A percentile compares a stretch with the other conserved stretches of the same genome.
These are phyloP conservation scores for Parasitella parasitica DNA, from an alignment of 371 early-diverging fungal genomes.

Conservation along the genomic window DNA sequence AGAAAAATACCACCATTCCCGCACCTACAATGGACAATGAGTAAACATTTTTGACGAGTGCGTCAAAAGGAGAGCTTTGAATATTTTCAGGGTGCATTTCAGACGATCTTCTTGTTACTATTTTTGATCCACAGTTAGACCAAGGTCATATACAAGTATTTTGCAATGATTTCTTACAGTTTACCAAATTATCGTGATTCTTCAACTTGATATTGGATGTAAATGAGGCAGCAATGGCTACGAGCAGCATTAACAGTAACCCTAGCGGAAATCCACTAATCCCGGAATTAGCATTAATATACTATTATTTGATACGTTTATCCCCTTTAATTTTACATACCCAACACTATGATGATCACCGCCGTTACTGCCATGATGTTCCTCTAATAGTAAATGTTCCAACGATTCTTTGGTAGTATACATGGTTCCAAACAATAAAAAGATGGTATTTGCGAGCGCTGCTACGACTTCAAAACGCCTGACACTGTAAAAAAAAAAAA, in stretches of 20 bases:
- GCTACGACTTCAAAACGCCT: conserved; percentile 51
- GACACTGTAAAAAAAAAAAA: conserved; percentile 40
- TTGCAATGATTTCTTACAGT: conserved; percentile 17
- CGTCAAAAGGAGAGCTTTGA: conserved; percentile 1
- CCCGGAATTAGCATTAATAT: neutral
- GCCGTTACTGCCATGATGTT: conserved; percentile 18
- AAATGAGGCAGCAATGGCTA: conserved; percentile 33
- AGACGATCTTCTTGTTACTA: neutral
- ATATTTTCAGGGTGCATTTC: neutral
- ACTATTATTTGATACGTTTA: neutral
- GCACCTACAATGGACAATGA: conserved; percentile 16
- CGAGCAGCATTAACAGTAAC: conserved; percentile 7
- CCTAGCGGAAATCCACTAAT: conserved; percentile 3
- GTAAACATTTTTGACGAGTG: conserved; percentile 21
- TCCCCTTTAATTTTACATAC: neutral
- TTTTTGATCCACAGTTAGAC: neutral
- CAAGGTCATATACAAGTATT: too few species aligned
- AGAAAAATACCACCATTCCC: conserved; percentile 11
- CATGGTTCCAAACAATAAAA: conserved; percentile 57
- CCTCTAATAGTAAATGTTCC: conserved; percentile 53
- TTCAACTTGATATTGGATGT: conserved; percentile 37
- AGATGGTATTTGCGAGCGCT: conserved; percentile 51
- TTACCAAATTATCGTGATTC: conserved; percentile 47
- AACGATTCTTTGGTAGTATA: conserved; percentile 56
- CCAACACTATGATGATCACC: conserved; percentile 20